Evolutionary conservation across 805 yeast species (phyloP).

Genomic region (Kuraishia hungarica): DNA sequence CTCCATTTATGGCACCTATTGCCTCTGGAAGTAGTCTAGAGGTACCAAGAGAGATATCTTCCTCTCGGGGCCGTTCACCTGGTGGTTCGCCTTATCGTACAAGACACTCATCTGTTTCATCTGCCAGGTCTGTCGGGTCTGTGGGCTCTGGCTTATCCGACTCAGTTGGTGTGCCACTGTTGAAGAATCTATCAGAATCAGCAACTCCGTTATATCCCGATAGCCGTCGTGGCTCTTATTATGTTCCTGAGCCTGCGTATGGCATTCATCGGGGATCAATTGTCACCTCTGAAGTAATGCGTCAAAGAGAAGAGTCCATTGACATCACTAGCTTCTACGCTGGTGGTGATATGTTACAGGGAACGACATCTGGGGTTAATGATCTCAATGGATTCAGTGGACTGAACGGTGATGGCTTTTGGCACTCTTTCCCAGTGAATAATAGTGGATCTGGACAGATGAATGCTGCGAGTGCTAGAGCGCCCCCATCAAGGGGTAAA

Average conservation of each 20-base stretch:
- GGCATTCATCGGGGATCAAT: neutral
- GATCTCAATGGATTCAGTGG: neutral
- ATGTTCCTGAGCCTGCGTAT: neutral
- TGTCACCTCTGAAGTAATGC: neutral
- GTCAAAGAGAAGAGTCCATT: conserved; percentile 6
- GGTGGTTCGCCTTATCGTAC: neutral
- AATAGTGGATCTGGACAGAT: neutral
- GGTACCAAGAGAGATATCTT: neutral
- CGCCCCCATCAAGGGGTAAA: neutral
- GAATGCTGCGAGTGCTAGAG: neutral
- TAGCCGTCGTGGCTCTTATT: neutral
- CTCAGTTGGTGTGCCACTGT: conserved; percentile 1
- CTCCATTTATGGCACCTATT: neutral
- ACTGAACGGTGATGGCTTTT: neutral
- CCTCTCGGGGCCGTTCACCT: neutral
- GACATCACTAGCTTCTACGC: conserved; percentile 9
- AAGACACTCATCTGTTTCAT: conserved; percentile 4
- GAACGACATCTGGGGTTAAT: neutral
- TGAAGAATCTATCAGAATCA: neutral
- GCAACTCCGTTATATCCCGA: neutral
- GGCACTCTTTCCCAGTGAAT: neutral
- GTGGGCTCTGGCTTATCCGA: conserved; percentile 1
- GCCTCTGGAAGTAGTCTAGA: neutral
- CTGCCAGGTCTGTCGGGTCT: neutral
- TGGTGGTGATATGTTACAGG: neutral